phyloP scores from a whole-genome alignment of 495 filamentous ascomycete species.

The Talaromyces proteolyticus region DNA sequence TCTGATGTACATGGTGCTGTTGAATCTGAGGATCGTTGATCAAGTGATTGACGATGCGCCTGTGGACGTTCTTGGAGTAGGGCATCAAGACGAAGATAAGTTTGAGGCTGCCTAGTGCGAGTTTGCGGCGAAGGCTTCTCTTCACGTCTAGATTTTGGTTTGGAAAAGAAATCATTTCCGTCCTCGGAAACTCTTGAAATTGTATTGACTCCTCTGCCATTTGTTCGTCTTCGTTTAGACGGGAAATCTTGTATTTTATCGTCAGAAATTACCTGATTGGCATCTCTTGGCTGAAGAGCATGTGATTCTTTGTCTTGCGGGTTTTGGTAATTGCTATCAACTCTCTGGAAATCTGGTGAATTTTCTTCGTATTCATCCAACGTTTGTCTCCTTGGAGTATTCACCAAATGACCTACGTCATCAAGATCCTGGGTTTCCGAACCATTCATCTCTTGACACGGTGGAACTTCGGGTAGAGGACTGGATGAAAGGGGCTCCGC shows the following conservation, averaged over 20 bases:
- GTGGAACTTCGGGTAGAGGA: slow-evolving; percentile 23
- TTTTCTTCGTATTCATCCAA: not conserved
- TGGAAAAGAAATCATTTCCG: not conserved
- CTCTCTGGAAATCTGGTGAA: not conserved
- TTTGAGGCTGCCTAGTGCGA: not conserved
- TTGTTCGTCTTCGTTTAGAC: not conserved
- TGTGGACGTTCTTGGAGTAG: slow-evolving; percentile 1
- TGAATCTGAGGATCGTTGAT: not conserved
- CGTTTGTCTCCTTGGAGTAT: slow-evolving; percentile 58
- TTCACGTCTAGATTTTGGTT: not conserved
- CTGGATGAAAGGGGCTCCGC: slow-evolving; percentile 27
- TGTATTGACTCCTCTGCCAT: not conserved
- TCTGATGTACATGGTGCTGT: not conserved
- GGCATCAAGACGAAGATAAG: slow-evolving; percentile 3
- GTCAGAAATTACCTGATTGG: not conserved
- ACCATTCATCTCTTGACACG: slow-evolving; percentile 8
- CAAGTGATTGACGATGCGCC: not conserved
- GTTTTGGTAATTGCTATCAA: too few relatives aligned
- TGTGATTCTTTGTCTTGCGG: not conserved
- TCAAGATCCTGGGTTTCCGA: slow-evolving; percentile 66
- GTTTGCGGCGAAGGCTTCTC: not conserved
- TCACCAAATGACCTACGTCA: slow-evolving; percentile 53
- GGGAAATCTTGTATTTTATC: not conserved
- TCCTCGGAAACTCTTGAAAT: slow-evolving; percentile 1
- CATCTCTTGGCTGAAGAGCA: slow-evolving; percentile 7